phyloP scores from a whole-genome alignment of 139 green algal species.

The Micractinium conductrix region DNA sequence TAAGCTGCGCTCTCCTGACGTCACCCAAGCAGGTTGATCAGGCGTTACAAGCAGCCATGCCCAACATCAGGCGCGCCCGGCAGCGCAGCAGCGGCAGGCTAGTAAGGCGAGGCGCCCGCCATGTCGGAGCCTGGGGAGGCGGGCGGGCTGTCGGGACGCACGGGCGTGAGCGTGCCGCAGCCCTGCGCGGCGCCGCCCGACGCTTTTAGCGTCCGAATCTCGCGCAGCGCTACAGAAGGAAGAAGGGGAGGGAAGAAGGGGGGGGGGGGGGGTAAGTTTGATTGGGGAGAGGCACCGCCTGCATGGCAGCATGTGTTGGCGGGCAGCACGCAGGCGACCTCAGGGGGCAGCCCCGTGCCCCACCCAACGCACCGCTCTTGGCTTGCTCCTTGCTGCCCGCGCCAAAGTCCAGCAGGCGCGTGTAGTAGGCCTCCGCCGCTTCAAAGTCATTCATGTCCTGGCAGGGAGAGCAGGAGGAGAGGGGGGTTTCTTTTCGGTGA shows the following conservation, averaged over 20 bases:
- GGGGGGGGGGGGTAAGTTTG: too few relatives aligned
- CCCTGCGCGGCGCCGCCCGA: neutral
- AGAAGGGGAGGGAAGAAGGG: too few relatives aligned
- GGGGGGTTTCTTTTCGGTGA: too few relatives aligned
- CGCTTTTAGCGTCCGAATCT: constrained; percentile 66
- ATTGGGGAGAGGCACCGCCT: too few relatives aligned
- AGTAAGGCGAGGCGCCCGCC: constrained; percentile 26
- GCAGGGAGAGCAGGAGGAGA: neutral
- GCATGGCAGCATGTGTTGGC: too few relatives aligned
- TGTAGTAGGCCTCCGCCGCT: constrained; percentile 72
- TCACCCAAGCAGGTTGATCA: too few relatives aligned
- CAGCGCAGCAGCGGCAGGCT: neutral
- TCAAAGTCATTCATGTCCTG: constrained; percentile 64
- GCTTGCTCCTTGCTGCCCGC: constrained; percentile 81
- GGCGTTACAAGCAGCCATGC: too few relatives aligned
- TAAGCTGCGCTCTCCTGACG: neutral
- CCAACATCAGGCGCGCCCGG: too few relatives aligned
- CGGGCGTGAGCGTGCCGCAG: constrained; percentile 5
- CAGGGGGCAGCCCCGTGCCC: too few relatives aligned
- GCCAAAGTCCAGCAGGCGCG: constrained; percentile 86
- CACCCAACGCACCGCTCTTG: too few relatives aligned
- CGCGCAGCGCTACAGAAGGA: too few relatives aligned
- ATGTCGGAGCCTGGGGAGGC: constrained; percentile 20
- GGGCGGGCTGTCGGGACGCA: constrained; percentile 1
- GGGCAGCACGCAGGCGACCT: too few relatives aligned